A percentile compares a stretch with the other conserved stretches of the same genome.
Evolutionary conservation across 768 basidiomycete genomes (phyloP).

Genomic region (Gloeophyllum trabeum): DNA sequence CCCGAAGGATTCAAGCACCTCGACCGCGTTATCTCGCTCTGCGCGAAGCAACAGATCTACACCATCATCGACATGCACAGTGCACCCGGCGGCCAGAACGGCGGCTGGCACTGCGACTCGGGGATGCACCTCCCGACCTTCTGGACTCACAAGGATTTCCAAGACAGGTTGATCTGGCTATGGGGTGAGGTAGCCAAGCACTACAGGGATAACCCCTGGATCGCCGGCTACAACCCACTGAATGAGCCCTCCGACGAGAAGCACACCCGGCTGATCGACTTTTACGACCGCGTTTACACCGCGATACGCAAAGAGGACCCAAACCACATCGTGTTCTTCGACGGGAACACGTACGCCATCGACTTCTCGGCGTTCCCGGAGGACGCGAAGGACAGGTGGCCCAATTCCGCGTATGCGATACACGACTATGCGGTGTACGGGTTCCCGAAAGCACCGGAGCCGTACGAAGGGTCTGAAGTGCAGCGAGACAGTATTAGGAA

Average conservation of each 20-base stretch:
- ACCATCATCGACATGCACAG: constrained; percentile 31
- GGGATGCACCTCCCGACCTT: constrained; percentile 16
- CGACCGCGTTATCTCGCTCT: constrained; percentile 28
- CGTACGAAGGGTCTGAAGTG: constrained; percentile 17
- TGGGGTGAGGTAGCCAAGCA: constrained; percentile 29
- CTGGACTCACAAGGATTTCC: constrained; percentile 32
- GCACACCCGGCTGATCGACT: constrained; percentile 21
- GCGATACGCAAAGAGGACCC: constrained; percentile 29
- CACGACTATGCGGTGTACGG: constrained; percentile 29
- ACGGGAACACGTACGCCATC: constrained; percentile 28
- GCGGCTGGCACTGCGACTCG: constrained; percentile 27
- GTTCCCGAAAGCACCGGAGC: constrained; percentile 21
- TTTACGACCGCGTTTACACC: constrained; percentile 26
- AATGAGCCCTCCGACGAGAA: constrained; percentile 33
- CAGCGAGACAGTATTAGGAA: constrained; percentile 16
- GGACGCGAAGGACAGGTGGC: constrained; percentile 17
- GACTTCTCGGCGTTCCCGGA: constrained; percentile 19
- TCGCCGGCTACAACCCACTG: constrained; percentile 34
- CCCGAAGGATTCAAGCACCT: constrained; percentile 27
- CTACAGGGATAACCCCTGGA: constrained; percentile 31
- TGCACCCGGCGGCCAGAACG: constrained; percentile 11
- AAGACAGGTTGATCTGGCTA: constrained; percentile 26
- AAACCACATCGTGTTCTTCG: constrained; percentile 31
- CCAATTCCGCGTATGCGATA: constrained; percentile 26
- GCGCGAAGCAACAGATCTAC: constrained; percentile 27